These are phyloP conservation scores for Aspergillus clavatus DNA, from an alignment of 2,329 filamentous ascomycete genomes.

Conservation along the genomic window DNA sequence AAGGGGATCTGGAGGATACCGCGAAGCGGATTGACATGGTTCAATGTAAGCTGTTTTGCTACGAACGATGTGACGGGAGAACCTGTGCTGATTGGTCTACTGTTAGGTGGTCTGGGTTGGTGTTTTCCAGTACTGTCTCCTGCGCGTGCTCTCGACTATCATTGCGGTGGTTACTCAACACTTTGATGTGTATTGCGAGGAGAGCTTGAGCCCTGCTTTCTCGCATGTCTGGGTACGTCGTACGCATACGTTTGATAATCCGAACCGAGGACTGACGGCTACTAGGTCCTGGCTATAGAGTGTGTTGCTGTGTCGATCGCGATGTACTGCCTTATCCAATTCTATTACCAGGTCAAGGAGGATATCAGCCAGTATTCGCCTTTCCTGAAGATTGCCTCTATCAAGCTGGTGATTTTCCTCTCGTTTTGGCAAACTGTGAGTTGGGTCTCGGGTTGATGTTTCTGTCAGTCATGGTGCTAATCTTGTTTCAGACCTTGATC, in stretches of 20 bases:
- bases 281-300: conserved; percentile 62
- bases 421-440: conserved; percentile 74
- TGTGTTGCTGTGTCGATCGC: conserved; percentile 69
- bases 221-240: conserved; percentile 74
- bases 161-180: conserved; percentile 70
- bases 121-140: conserved; percentile 80
- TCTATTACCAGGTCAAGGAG: conserved; percentile 70
- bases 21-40: conserved; percentile 78
- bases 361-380: conserved; percentile 66
- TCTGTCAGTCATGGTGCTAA: background rate
- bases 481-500: conserved; percentile 46
- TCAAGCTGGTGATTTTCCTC: conserved; percentile 88
- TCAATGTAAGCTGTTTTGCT: conserved; percentile 56
- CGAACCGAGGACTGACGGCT: background rate
- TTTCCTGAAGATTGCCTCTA: conserved; percentile 75
- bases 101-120: conserved; percentile 60
- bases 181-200: conserved; percentile 68
- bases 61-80: background rate
- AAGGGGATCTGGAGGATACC: conserved; percentile 69
- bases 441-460: background rate
- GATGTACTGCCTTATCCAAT: conserved; percentile 86
- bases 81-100: background rate
- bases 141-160: conserved; percentile 73
- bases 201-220: conserved; percentile 70
- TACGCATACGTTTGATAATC: conserved; percentile 4